Base-by-base conservation (phyloP, 306 rosid genomes). In the Aeschynomene evenia region DNA sequence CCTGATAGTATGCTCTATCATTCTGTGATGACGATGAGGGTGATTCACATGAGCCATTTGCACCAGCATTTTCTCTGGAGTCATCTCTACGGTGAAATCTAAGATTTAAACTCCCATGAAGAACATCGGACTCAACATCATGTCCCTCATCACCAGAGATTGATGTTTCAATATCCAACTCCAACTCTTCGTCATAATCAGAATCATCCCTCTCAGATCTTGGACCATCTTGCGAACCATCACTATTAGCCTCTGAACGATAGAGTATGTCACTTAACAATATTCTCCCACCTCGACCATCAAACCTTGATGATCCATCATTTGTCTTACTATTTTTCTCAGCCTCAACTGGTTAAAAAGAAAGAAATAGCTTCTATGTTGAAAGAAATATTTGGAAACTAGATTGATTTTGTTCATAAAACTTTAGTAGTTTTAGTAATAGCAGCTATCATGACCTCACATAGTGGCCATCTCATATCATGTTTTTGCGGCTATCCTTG, bases 191-290 rank as follows among this genome's bases (percentile, higher is more conserved):
- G 16, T 91, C 98, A 28, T 86, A 86, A 79, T 94, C 99, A 70
- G 99, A 91, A 79, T 91, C 95, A 80, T 89, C 97, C 77, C 95
- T 86, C 23, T 94, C 99, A 29, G 95, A 94, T 81, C 91, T 79
- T 12, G 85, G 87, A 72, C 95, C 96, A 77, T 94, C 99, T 82
- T 83, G 94, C 14, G 97, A 88, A 75, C 71, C 84, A 76, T 94
- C 96, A 73, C 97, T 85, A 72, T 88, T 90, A 70, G 80, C 96
- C 78, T 87, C 97, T 14, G 90, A 73, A 8, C 80, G 97, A 78
- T 88, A 86, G 21, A 94, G 85, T 81, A 94, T 85, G 77, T 94
- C 96, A 78, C 95, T 91, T 57, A 91, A 82, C 48, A 89, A 73
- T 59, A 83, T 74, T 75, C 87, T 80, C 80, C 82, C 96, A 64